A percentile compares a stretch with the other conserved stretches of the same genome.
phyloP scores from a whole-genome alignment of 306 rosid species.

The Psophocarpus tetragonolobus region DNA sequence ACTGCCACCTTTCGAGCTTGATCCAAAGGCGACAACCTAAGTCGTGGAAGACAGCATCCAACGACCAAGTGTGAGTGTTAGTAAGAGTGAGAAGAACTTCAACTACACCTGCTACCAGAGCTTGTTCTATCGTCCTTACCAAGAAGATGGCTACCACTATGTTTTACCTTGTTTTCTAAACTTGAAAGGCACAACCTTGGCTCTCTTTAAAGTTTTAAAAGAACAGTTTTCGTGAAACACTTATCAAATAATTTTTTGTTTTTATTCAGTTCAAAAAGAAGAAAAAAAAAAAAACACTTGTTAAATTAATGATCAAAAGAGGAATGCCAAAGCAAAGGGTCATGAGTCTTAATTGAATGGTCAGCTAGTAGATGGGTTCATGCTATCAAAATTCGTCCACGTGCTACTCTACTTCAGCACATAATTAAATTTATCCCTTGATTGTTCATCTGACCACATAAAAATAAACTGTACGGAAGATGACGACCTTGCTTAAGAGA shows the following conservation, averaged over 20 bases:
- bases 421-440: constrained; percentile 17
- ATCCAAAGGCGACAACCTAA: too few relatives aligned
- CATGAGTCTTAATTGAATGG: not conserved
- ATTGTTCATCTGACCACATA: constrained; percentile 20
- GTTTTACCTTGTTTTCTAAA: not conserved
- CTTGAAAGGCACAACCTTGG: too few relatives aligned
- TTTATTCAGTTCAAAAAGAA: not conserved
- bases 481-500: not conserved
- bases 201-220: not conserved
- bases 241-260: not conserved
- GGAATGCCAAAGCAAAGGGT: not conserved
- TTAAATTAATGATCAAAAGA: not conserved
- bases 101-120: not conserved
- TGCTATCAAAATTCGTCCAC: constrained; percentile 8
- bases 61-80: not conserved
- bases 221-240: not conserved
- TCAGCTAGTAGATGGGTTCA: not conserved
- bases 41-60: not conserved
- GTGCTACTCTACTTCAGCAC: constrained; percentile 23
- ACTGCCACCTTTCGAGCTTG: too few relatives aligned
- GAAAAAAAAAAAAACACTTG: not conserved
- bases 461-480: constrained; percentile 11
- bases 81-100: not conserved
- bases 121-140: too few relatives aligned
- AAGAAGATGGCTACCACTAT: too few relatives aligned